Base-by-base conservation (phyloP, 1,284 basidiomycete genomes). In the Moesziomyces parantarcticus region DNA sequence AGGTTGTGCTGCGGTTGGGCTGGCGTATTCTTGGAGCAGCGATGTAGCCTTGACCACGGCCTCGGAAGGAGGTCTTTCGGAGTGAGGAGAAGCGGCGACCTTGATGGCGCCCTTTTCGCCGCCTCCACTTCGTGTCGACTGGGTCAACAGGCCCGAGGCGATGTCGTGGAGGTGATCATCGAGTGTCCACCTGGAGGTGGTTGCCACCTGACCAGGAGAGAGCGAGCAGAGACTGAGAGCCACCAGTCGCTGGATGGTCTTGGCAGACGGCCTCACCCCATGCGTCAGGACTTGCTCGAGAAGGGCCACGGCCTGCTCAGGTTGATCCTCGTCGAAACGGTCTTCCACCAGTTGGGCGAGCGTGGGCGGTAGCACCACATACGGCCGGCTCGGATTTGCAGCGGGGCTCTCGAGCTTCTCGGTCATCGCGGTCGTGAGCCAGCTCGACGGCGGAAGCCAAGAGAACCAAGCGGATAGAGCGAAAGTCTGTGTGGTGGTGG, bases 171-270 rank as follows among this genome's bases (percentile, higher is more conserved):
- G 57, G 46, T 62, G 63, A 23, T 64, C 52, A 11, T 73, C 60
- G 13, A 64, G 53, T 7, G 64, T 68, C 70, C 60, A 67, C 53
- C 54, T 50, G 5, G 66, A 64, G 23, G 50, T 69, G 48, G 66
- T 62, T 25, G 62, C 55, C 3, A 64, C 21, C 20, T 65, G 64
- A 3, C 54, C 46, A 4, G 55, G 55, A 2, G 55, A 40, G 1
- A 74, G 62, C 23, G 71, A 74, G 46, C 71, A 74, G 51, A 74
- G 66, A 32, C 61, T 69, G 29, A 74, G 61, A n/a, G 58, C 65
- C 4, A 69, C 36, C 21, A 74, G 58, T 58, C 65, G 65, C 50
- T 56, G 58, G n/a, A 69, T 23, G 25, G 56, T 13, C 23, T 39
- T 51, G 9, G 47, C 43, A 18, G 58, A 36, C 1, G 62, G 61